Evolutionary conservation across 1,284 basidiomycete species (phyloP), one percentile per base, ranked within the genome.

Genomic region (Mycena sp.): DNA sequence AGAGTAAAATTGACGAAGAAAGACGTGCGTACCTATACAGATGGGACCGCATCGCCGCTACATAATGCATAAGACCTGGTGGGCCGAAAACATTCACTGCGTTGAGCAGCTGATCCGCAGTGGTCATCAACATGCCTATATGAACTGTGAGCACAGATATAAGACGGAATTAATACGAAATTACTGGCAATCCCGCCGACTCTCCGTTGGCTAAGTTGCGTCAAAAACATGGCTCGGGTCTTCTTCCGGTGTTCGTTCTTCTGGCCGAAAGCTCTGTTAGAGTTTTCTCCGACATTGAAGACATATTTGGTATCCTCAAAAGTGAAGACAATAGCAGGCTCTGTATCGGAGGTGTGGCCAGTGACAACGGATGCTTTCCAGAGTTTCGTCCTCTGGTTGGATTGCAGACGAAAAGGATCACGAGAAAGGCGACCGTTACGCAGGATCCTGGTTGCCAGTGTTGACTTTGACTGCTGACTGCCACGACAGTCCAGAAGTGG

Each of bases 241-340:
- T 38, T 23, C 23, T 17, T 32, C 37, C 7, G 11, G 44, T 1
- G 32, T 25, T 2, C 21, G 12, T 4, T 49, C 16, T 38, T 29
- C 43, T 12, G 23, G 26, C 32, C 16, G 28, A 57, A 21, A 4
- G 46, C 55, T 32, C 55, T 48, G 25, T 29, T 29, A 4, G 45
- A 37, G 25, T 57, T 57, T 49, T 57, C 55, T 37, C 55, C 45
- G 9, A 35, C 10, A 49, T 57, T 57, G 25, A 57, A 48, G 14
- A 57, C 26, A 57, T 57, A 57, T 11, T 28, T 16, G 26, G 30
- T 44, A 32, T 49, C 26, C 4, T 21, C 19, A 25, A 41, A 57
- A 7, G 17, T 11, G 29, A 57, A 43, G 2, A 30, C 35, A 16
- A 57, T 30, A 9, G 35, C 29, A 21, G 55, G 55, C 12, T 9